Evolutionary conservation across 805 yeast genomes (phyloP), one percentile per base, ranked within the genome.

Genomic region (Candida jianshihensis): DNA sequence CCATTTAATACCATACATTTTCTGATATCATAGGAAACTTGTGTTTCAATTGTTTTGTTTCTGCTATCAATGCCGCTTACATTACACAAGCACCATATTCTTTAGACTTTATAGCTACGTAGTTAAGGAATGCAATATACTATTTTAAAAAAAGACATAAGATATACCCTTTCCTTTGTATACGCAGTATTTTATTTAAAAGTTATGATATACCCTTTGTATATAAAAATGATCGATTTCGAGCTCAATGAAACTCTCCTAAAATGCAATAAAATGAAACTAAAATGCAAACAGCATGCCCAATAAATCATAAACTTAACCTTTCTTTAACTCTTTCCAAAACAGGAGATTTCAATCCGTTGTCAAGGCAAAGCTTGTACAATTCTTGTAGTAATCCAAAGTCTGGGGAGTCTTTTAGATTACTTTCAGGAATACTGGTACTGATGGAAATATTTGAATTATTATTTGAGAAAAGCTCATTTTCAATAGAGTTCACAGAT

Each of bases 351-450:
- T 34, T 30, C 6, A 51, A 31, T 0, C 44, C 48, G n/a, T 46
- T 48, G 13, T 33, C 37, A 16, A 50, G 10, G 35, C 56, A 51
- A 5, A 51, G 33, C 24, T 48, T 46, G 27, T 48, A 50, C 31
- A 51, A 26, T 14, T 36, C 34, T 37, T 41, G 41, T 26, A 51
- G 37, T 26, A 51, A 33, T 2, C 47, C 53, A 17, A 35, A 31
- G 30, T 51, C 56, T 21, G 14, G 13, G 3, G 24, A 17, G 12
- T 26, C 11, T 6, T 6, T 14, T 14, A 9, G n/a, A 30, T 12
- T 19, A 24, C 22, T 25, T 18, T 25, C 29, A 35, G 41, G 18
- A 31, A 38, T 28, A 22, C 28, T 15, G 30, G 25, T 6, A 39
- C 4, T 4, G n/a, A 24, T 5, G 13, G 54, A 44, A 26, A 36